Evolutionary conservation across 352 stramenopile species (phyloP).

Genomic region (Globisporangium spiculum): DNA sequence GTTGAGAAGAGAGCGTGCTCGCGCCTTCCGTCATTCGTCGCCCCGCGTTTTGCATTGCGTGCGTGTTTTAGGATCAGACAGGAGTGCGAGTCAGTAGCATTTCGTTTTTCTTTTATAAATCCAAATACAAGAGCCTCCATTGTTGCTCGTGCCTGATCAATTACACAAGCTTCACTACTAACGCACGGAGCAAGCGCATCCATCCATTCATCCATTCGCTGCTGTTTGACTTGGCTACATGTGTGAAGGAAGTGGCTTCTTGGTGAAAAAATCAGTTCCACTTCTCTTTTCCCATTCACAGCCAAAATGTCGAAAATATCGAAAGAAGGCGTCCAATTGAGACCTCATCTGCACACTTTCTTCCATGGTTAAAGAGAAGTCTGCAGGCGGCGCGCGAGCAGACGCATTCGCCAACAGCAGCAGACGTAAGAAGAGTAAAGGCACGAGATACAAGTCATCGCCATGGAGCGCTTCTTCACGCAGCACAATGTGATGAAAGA

Average conservation of each 20-base stretch:
- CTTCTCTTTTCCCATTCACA: not conserved
- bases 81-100: not conserved
- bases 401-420: slow-evolving; percentile 3
- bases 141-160: not conserved
- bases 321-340: not conserved
- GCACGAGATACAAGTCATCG: not conserved
- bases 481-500: slow-evolving; percentile 75
- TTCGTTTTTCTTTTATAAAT: slow-evolving; percentile 15
- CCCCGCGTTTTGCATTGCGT: slow-evolving; percentile 11
- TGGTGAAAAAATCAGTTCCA: not conserved
- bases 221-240: slow-evolving; percentile 1
- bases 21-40: not conserved
- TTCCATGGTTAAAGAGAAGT: slow-evolving; percentile 1
- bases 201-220: not conserved
- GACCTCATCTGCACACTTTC: not conserved
- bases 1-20: not conserved
- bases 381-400: not conserved
- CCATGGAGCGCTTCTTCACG: slow-evolving; percentile 82
- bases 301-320: slow-evolving; percentile 3
- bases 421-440: slow-evolving; percentile 11
- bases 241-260: not conserved
- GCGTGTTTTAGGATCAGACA: slow-evolving; percentile 8
- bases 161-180: not conserved
- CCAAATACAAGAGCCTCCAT: slow-evolving; percentile 11
- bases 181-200: not conserved